These are phyloP conservation scores for Tolypocladium inflatum DNA, from an alignment of 2,329 filamentous ascomycete genomes.

Conservation along the genomic window DNA sequence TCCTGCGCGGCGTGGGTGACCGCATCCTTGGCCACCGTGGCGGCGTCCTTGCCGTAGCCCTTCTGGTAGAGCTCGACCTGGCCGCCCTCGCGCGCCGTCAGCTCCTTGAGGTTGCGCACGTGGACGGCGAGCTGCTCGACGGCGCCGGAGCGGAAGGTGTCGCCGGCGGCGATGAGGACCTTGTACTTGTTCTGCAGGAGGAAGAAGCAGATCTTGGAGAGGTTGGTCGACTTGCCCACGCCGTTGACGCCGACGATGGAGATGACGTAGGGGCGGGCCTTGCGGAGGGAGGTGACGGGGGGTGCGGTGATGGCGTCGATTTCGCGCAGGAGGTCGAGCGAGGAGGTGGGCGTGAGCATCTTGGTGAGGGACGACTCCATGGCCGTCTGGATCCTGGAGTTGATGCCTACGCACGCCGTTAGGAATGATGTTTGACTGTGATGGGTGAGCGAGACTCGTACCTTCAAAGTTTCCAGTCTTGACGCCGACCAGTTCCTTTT, in stretches of 20 bases:
- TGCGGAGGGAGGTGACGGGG: constrained; percentile 50
- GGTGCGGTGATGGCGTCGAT: constrained; percentile 72
- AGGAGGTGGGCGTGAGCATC: constrained; percentile 92
- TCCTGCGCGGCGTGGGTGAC: constrained; percentile 69
- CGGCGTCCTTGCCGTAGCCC: constrained; percentile 96
- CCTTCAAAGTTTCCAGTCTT: constrained; percentile 90
- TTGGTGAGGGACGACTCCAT: constrained; percentile 91
- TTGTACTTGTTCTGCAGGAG: constrained; percentile 94
- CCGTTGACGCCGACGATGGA: constrained; percentile 98
- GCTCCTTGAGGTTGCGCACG: constrained; percentile 84
- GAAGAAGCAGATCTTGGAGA: constrained; percentile 98
- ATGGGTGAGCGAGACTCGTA: constrained; percentile 10
- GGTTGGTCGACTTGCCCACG: constrained; percentile 94
- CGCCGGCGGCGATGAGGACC: constrained; percentile 86
- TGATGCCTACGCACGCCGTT: constrained; percentile 41
- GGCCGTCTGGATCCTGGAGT: constrained; percentile 70
- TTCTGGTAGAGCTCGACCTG: constrained; percentile 89
- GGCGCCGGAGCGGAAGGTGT: constrained; percentile 94
- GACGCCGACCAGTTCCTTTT: constrained; percentile 79
- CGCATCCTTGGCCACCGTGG: constrained; percentile 88
- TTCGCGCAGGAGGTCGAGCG: constrained; percentile 86
- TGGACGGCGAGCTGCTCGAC: constrained; percentile 96
- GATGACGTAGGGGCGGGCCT: constrained; percentile 82
- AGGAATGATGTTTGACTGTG: too few relatives aligned
- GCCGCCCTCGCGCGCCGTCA: constrained; percentile 75